Base-by-base conservation (phyloP, 306 rosid genomes). In the Casuarina equisetifolia region DNA sequence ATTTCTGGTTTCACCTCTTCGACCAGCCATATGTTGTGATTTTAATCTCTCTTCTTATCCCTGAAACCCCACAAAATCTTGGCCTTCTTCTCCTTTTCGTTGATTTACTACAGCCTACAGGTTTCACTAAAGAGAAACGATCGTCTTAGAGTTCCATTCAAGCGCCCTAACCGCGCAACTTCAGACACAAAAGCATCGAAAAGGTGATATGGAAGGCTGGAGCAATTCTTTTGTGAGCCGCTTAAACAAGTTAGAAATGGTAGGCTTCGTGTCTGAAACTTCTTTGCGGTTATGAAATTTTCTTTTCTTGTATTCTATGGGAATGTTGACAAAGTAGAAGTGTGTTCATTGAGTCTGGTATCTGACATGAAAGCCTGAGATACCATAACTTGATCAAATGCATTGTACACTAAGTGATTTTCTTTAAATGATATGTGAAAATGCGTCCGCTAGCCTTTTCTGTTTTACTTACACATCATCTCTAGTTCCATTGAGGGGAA, bases 1-100 rank as follows among this genome's bases (percentile, higher is more conserved):
- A 78, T 85, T 76, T 90, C 92, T 63, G 84, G 84, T 85, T 91
- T 93, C 86, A 63, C 84, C 59, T 84, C 90, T 39, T 82, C 96
- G 38, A 78, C 87, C 32, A 80, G 69, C 57, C 91, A 88, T 75
- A 78, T 87, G 55, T 76, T 89, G 74, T 88, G 86, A 89, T 72
- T 17, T 72, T 69, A 9, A 13, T 45, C 6, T 39, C 25, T 40
- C 3, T 75, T 32, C 35, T 43, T 38, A 43, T 16, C 71, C 36
- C 19, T 20, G 20, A 66, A 38, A 3, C 25, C 46, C 46, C 74
- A 52, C 8, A 64, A 44, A 70, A 53, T 55, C 50, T 70, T 61
- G n/a, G 16, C 53, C 55, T 39, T 42, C 45, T 75, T 75, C 25
- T 54, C 32, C 32, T 25, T 25, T 25, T 25, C 32, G 32, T 75